Conservation (phyloP, 129 eudicot genomes). For the Flaveria bidentis region DNA sequence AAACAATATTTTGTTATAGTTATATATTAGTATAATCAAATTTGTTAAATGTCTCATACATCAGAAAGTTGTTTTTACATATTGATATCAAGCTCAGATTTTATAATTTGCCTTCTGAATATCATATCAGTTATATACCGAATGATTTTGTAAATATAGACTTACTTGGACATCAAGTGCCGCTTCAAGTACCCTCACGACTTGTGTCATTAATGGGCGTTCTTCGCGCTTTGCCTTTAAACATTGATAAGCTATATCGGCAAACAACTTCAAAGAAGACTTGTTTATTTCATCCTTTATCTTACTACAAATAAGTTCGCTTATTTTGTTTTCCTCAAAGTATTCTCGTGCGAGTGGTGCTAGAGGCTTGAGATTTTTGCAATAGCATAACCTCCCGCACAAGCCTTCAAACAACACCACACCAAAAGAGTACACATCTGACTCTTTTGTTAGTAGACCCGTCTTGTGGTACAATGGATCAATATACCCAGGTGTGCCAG, state of each 20-base stretch:
- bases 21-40: background rate
- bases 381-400: background rate
- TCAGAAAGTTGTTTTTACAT: background rate
- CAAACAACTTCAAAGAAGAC: background rate
- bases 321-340: background rate
- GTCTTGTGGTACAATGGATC: background rate
- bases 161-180: background rate
- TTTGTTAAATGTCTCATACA: background rate
- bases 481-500: too few relatives aligned
- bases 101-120: too few relatives aligned
- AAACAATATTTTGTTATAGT: background rate
- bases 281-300: conserved; percentile 4
- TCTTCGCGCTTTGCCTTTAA: background rate
- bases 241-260: background rate
- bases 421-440: background rate
- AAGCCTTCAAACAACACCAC: background rate
- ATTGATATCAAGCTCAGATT: too few relatives aligned
- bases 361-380: background rate
- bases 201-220: background rate
- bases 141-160: background rate
- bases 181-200: background rate
- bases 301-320: background rate
- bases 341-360: background rate
- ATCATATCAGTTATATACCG: too few relatives aligned
- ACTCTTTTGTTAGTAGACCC: background rate